These are phyloP conservation scores for Saturnispora ahearnii DNA, from an alignment of 805 yeast genomes.

Conservation along the genomic window DNA sequence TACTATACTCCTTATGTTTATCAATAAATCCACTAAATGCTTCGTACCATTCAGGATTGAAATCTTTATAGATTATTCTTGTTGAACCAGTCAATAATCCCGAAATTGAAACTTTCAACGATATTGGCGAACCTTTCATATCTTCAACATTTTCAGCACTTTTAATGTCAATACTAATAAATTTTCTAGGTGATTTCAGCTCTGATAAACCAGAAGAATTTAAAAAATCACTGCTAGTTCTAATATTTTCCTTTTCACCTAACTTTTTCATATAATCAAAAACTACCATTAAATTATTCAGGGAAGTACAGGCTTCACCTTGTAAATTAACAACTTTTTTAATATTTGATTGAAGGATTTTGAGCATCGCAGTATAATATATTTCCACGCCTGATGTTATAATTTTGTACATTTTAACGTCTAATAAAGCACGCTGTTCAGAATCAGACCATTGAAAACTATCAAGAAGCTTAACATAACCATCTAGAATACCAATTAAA, in stretches of 20 bases:
- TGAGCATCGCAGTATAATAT: slow-evolving; percentile 35
- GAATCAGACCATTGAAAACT: slow-evolving; percentile 59
- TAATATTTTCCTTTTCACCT: slow-evolving; percentile 6
- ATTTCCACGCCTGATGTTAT: slow-evolving; percentile 51
- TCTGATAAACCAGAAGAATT: neutral
- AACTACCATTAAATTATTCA: slow-evolving; percentile 23
- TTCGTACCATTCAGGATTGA: slow-evolving; percentile 82
- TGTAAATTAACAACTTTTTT: slow-evolving; percentile 14
- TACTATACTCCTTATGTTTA: slow-evolving; percentile 3
- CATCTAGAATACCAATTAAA: slow-evolving; percentile 22
- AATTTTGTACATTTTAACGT: slow-evolving; percentile 51
- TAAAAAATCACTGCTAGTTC: slow-evolving; percentile 7
- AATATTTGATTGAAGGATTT: slow-evolving; percentile 14
- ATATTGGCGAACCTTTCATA: slow-evolving; percentile 22
- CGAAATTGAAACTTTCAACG: slow-evolving; percentile 18
- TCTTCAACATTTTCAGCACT: slow-evolving; percentile 28
- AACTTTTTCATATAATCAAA: slow-evolving; percentile 11
- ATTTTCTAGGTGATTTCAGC: slow-evolving; percentile 9
- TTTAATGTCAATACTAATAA: slow-evolving; percentile 19
- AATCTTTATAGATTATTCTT: slow-evolving; percentile 46
- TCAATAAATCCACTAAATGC: slow-evolving; percentile 47
- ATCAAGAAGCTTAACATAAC: slow-evolving; percentile 41
- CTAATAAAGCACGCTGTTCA: slow-evolving; percentile 51
- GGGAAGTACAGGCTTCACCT: slow-evolving; percentile 23
- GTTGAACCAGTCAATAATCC: slow-evolving; percentile 39